phyloP scores from a whole-genome alignment of 2,329 filamentous ascomycete genomes.

The Fusarium secorum region DNA sequence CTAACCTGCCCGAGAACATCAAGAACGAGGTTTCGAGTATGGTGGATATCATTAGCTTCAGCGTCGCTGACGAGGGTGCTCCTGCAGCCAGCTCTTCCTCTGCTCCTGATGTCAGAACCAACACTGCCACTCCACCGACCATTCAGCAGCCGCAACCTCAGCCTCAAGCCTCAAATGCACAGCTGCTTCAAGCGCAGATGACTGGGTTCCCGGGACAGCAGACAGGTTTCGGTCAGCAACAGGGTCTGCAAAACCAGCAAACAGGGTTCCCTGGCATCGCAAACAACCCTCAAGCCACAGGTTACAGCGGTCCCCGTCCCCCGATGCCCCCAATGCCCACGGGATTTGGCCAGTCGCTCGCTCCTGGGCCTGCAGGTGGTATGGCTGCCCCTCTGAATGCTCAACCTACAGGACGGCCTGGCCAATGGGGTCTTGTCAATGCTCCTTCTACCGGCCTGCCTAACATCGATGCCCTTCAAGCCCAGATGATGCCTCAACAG shows the following conservation, averaged over 20 bases:
- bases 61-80: conserved; percentile 75
- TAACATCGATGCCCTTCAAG: conserved; percentile 91
- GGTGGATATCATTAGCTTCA: conserved; percentile 99
- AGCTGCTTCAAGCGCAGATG: conserved; percentile 71
- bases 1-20: conserved; percentile 79
- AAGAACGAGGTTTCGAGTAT: conserved; percentile 98
- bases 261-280: conserved; percentile 74
- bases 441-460: conserved; percentile 87
- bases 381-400: conserved; percentile 76
- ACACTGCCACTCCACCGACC: conserved; percentile 58
- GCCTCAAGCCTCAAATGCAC: conserved; percentile 76
- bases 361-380: conserved; percentile 66
- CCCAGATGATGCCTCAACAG: conserved; percentile 96
- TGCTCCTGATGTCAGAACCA: conserved; percentile 64
- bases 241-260: conserved; percentile 69
- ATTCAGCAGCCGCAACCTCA: conserved; percentile 77
- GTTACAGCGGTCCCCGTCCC: conserved; percentile 85
- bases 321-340: conserved; percentile 84
- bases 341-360: conserved; percentile 63
- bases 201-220: conserved; percentile 71
- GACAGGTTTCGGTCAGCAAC: conserved; percentile 66
- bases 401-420: conserved; percentile 92
- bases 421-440: conserved; percentile 99
- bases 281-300: conserved; percentile 75
- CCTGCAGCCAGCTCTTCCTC: conserved; percentile 67